Evolutionary conservation across 768 basidiomycete genomes (phyloP).

Genomic region (Obba rivulosa): DNA sequence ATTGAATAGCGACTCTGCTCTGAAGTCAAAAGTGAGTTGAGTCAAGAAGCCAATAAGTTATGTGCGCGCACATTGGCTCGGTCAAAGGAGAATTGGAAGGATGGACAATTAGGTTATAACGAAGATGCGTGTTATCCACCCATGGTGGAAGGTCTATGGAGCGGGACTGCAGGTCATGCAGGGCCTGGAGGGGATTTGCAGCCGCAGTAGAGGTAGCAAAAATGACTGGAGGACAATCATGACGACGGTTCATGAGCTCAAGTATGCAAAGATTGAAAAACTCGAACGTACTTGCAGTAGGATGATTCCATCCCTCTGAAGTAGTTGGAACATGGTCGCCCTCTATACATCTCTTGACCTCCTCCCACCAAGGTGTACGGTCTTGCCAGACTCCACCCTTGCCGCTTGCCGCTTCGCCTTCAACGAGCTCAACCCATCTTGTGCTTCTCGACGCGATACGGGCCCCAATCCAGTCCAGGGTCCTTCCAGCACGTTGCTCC

Average conservation of each 20-base stretch:
- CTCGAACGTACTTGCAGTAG: slow-evolving; percentile 58
- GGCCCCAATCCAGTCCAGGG: slow-evolving; percentile 82
- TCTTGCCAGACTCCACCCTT: slow-evolving; percentile 19
- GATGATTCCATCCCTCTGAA: slow-evolving; percentile 83
- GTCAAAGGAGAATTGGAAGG: slow-evolving; percentile 63
- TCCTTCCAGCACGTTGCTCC: slow-evolving; percentile 69
- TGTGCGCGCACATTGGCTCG: slow-evolving; percentile 65
- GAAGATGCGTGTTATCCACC: slow-evolving; percentile 70
- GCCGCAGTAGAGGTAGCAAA: slow-evolving; percentile 78
- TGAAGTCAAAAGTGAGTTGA: slow-evolving; percentile 24
- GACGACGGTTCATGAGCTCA: neutral
- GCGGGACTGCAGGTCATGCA: slow-evolving; percentile 69
- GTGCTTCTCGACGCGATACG: slow-evolving; percentile 58
- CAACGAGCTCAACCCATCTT: slow-evolving; percentile 68
- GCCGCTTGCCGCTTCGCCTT: slow-evolving; percentile 30
- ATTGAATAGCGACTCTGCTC: slow-evolving; percentile 75
- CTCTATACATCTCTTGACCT: slow-evolving; percentile 69
- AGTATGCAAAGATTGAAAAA: neutral
- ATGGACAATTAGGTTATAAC: slow-evolving; percentile 76
- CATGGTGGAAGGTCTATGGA: slow-evolving; percentile 66
- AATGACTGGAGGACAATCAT: slow-evolving; percentile 46
- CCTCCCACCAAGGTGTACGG: slow-evolving; percentile 85
- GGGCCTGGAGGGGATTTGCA: slow-evolving; percentile 75
- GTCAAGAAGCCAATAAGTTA: neutral
- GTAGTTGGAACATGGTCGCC: slow-evolving; percentile 71